Base-by-base conservation (phyloP, 768 basidiomycete genomes). In the Boletus patriciae region DNA sequence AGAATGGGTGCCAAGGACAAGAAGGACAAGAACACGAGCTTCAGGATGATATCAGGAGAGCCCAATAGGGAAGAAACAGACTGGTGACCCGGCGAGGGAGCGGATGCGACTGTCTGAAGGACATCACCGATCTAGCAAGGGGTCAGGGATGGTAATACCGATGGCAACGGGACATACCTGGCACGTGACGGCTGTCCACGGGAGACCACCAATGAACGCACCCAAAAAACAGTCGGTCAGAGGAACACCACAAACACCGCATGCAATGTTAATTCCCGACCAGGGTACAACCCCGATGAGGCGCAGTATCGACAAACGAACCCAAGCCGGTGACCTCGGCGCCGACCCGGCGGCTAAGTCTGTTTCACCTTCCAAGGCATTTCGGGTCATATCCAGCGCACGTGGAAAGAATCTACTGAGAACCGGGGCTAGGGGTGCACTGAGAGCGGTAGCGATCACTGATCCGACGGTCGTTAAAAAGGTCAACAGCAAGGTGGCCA, bases 221-320 rank as follows among this genome's bases (percentile, higher is more conserved):
- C 90, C 92, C 48, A 93, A 75, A 67, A 87, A 77, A 66, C 91
- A 93, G 69, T 93, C 89, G 54, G 76, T 68, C 47, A 91, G 66
- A 9, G 84, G 75, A 16, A 98, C 92, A 34, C 90, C 88, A 64
- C 90, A 91, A 27, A 96, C 92, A 50, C 94, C 94, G 72, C 90
- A 96, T 44, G 94, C 94, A 55, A 98, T 90, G 71, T 98, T 98
- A 78, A 98, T 93, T 57, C 92, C 94, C 55, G 91, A 92, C 95
- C 95, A 98, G 6, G 95, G 95, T 4, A 97, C 92, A 52, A 98
- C 84, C 19, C 95, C 95, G 65, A 96, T 83, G 55, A 96, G 85
- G 47, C 95, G 85, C 60, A 98, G 82, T 55, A 96, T 83, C 4
- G 93, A 87, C 43, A 97, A 76, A 40, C 94, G 84, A 43, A 94